A percentile compares a stretch with the other conserved stretches of the same genome.
Conservation (phyloP, 2,329 filamentous ascomycete genomes). For the Aspergillus vadensis region DNA sequence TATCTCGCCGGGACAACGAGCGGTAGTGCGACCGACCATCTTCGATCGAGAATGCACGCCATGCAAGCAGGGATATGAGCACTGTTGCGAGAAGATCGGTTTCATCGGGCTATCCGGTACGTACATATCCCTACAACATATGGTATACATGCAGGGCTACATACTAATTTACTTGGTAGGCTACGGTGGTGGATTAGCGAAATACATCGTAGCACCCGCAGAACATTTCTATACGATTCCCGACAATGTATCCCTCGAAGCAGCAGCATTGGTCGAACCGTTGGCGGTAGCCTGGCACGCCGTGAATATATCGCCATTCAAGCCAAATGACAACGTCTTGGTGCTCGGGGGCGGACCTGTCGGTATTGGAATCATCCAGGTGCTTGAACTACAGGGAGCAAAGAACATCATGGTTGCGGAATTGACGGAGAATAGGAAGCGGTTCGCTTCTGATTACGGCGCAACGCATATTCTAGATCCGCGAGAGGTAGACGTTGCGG, state of each 20-base stretch:
- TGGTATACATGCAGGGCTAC: too few relatives aligned
- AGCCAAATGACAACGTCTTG: conserved; percentile 51
- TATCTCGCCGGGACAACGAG: conserved; percentile 49
- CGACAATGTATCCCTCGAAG: conserved; percentile 43
- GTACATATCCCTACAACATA: not conserved
- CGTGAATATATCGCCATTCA: conserved; percentile 53
- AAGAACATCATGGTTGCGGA: conserved; percentile 62
- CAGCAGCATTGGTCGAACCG: conserved; percentile 62
- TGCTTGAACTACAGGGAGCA: conserved; percentile 57
- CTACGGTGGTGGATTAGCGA: conserved; percentile 32
- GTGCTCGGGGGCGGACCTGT: conserved; percentile 66
- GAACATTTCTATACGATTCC: conserved; percentile 30
- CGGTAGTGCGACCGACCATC: conserved; percentile 60
- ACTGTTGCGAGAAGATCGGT: conserved; percentile 60
- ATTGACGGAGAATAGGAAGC: conserved; percentile 53
- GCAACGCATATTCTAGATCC: conserved; percentile 59
- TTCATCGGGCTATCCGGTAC: conserved; percentile 55
- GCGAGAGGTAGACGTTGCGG: conserved; percentile 48
- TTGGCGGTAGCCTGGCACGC: conserved; percentile 67
- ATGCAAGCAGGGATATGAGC: conserved; percentile 61
- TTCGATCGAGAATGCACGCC: conserved; percentile 27
- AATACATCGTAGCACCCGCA: conserved; percentile 29
- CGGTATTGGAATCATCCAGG: conserved; percentile 61
- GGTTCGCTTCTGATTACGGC: conserved; percentile 57
- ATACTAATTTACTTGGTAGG: conserved; percentile 16